A percentile compares a stretch with the other conserved stretches of the same genome.
These are phyloP conservation scores for Berberis thunbergii DNA, from an alignment of 164 flowering plant genomes.

Conservation along the genomic window DNA sequence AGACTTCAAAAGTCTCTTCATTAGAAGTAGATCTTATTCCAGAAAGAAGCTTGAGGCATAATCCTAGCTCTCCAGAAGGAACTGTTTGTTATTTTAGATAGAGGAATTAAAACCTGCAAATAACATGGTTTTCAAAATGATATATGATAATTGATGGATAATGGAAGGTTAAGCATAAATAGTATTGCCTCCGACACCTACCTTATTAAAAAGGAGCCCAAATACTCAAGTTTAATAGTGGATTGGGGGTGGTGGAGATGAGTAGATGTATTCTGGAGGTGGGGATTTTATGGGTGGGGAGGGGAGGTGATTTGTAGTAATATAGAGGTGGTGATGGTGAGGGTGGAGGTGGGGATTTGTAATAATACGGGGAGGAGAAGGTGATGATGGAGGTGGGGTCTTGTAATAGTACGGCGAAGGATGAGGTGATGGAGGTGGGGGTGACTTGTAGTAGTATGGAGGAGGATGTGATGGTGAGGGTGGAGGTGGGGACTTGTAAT, in stretches of 20 bases:
- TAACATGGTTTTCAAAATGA: neutral
- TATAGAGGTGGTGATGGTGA: too few relatives aligned
- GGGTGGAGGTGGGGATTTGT: neutral
- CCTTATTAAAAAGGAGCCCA: neutral
- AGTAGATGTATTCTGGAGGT: too few relatives aligned
- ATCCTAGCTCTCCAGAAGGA: neutral
- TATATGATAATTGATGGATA: neutral
- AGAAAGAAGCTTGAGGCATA: neutral
- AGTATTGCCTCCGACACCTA: neutral
- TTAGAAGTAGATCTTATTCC: neutral
- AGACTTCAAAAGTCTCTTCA: too few relatives aligned
- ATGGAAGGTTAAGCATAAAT: neutral
- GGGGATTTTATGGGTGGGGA: neutral
- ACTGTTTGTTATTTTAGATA: neutral
- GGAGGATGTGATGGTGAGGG: neutral
- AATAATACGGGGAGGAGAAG: neutral
- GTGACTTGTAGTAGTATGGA: neutral
- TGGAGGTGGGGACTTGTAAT: neutral
- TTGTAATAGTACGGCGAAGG: neutral
- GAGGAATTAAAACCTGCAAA: neutral
- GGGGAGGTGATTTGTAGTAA: too few relatives aligned
- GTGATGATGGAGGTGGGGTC: neutral
- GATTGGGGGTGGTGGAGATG: constrained; percentile 1
- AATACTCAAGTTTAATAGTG: neutral
- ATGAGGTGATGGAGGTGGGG: neutral